Evolutionary conservation across 2,329 filamentous ascomycete genomes (phyloP), one percentile per base, ranked within the genome.

Genomic region (Fragosphaeria purpurea): DNA sequence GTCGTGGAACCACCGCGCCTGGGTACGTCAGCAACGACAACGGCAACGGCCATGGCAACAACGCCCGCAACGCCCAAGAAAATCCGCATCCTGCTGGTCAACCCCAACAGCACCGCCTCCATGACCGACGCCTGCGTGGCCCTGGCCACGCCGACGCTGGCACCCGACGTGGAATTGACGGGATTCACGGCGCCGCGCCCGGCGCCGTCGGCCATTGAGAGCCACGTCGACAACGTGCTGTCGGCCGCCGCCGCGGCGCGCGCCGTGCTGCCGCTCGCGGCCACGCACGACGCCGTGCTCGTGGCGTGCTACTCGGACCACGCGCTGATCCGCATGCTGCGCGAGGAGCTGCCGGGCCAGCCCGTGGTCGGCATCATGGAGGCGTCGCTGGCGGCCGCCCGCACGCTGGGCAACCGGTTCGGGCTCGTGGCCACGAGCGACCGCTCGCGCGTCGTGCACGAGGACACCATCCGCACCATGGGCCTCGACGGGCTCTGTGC

Each of bases 251-350:
- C 55, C 6, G 55, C 55, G 1, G 55, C 51, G 5, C 55, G 55
- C 6, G 58, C 58, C 11, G 50, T 53, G 3, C 53, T 57, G 6
- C 53, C 56, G 9, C 46, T 60, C 6, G 56, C 52, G 1, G 50
- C 56, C 10, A 56, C 52, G 0, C 50, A 57, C 39, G 56, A 58
- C 41, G 55, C 55, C 45, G 47, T 58, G 11, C 55, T 58, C 5
- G 56, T 57, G 11, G 54, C 53, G n/a, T 58, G 56, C 53, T 58
- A 57, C 52, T 58, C 55, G 47, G 56, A 57, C 46, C 55, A 57
- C 34, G 38, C 52, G 7, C 49, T 57, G 8, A 54, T 57, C 50
- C 47, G 50, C 22, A 55, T 57, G 55, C 51, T 57, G 46, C 55
- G 55, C 44, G 55, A 57, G 13, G 55, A 55, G 40, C 47, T 57